A percentile compares a stretch with the other conserved stretches of the same genome.
Evolutionary conservation across 768 basidiomycete species (phyloP).

Genomic region (Cubamyces sp.): DNA sequence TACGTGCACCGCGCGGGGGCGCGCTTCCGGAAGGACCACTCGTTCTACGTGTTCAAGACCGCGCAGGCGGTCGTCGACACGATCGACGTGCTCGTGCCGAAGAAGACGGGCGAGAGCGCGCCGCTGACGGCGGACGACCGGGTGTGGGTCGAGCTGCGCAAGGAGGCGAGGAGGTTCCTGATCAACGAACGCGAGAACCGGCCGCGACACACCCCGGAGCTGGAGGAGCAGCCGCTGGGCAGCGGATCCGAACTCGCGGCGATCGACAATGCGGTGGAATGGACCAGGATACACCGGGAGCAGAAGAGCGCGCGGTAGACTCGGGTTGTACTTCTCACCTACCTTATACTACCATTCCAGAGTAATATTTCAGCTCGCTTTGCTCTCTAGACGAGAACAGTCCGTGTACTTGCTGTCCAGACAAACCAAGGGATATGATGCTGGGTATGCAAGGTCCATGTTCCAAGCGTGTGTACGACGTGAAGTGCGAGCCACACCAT

Average conservation of each 20-base stretch:
- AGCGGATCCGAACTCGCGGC: constrained; percentile 26
- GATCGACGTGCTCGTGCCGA: constrained; percentile 47
- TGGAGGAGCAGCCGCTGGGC: constrained; percentile 35
- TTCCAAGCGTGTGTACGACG: constrained; percentile 14
- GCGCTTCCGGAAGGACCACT: constrained; percentile 13
- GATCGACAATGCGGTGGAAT: constrained; percentile 37
- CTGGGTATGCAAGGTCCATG: constrained; percentile 17
- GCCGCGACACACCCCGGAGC: constrained; percentile 19
- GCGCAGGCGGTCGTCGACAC: constrained; percentile 53
- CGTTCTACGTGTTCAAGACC: constrained; percentile 26
- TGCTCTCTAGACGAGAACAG: neutral
- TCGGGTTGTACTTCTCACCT: neutral
- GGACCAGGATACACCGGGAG: constrained; percentile 32
- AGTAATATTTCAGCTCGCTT: neutral
- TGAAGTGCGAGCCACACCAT: neutral
- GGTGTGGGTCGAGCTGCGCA: constrained; percentile 26
- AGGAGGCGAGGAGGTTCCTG: constrained; percentile 23
- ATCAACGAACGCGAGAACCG: constrained; percentile 19
- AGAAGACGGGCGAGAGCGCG: constrained; percentile 24
- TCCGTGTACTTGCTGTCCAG: neutral
- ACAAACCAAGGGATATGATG: neutral
- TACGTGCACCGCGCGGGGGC: neutral
- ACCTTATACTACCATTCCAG: neutral
- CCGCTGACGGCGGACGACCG: constrained; percentile 20
- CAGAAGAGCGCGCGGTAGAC: constrained; percentile 14